Evolutionary conservation across 2,329 filamentous ascomycete species (phyloP).

Genomic region (Trichoderma sp.): DNA sequence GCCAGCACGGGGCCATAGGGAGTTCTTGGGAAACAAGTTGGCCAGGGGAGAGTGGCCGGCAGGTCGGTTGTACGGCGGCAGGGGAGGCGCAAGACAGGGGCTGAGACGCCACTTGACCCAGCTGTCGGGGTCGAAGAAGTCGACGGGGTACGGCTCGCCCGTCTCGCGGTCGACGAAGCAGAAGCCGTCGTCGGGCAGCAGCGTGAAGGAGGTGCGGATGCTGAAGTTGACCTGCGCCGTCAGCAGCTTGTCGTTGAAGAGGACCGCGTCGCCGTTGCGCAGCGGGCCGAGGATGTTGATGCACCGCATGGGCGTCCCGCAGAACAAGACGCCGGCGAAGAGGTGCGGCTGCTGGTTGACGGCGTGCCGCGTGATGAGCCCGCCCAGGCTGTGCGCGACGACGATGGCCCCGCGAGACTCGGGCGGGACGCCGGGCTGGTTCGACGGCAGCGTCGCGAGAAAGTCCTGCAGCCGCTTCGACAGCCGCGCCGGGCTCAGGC

Average conservation of each 20-base stretch:
- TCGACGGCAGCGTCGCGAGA: conserved; percentile 73
- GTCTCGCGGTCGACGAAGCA: conserved; percentile 86
- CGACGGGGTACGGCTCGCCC: conserved; percentile 75
- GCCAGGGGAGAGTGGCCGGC: conserved; percentile 50
- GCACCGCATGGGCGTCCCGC: conserved; percentile 80
- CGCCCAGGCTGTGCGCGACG: conserved; percentile 84
- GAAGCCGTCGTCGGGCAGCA: conserved; percentile 82
- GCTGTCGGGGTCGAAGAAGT: conserved; percentile 78
- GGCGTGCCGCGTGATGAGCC: conserved; percentile 83
- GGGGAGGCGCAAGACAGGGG: conserved; percentile 70
- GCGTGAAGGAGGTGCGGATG: conserved; percentile 79
- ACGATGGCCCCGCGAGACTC: conserved; percentile 72
- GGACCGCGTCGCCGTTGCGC: conserved; percentile 87
- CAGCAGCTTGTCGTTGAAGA: conserved; percentile 84
- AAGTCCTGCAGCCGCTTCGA: conserved; percentile 73
- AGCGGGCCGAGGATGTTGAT: conserved; percentile 90
- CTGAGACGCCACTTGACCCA: conserved; percentile 81
- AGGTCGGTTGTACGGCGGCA: conserved; percentile 58
- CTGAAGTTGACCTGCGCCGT: conserved; percentile 94
- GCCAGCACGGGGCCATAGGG: conserved; percentile 46
- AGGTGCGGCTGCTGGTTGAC: conserved; percentile 84
- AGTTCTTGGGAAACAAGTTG: conserved; percentile 49
- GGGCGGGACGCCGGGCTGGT: conserved; percentile 57
- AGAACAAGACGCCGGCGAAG: conserved; percentile 83
- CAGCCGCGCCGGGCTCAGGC: conserved; percentile 77